Evolutionary conservation across 2,329 filamentous ascomycete species (phyloP).

Genomic region (Sarocladium strictum): DNA sequence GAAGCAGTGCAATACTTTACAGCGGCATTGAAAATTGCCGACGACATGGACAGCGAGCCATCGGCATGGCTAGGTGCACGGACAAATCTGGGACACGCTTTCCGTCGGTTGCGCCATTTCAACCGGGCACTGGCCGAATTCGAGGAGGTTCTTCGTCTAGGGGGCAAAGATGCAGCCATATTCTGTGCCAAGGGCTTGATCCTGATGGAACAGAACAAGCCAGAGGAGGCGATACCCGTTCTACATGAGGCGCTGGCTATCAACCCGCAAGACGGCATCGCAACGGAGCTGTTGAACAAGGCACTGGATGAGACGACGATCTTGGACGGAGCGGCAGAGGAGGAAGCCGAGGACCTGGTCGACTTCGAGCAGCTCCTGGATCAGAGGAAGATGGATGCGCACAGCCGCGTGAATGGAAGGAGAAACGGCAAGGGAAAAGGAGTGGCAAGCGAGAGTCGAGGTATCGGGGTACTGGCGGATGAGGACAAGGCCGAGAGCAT

Average conservation of each 20-base stretch:
- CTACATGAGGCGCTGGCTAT: conserved; percentile 81
- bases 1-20: conserved; percentile 74
- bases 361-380: conserved; percentile 49
- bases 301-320: conserved; percentile 59
- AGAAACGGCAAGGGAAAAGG: conserved; percentile 22
- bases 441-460: conserved; percentile 28
- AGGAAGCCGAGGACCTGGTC: conserved; percentile 39
- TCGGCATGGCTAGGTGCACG: conserved; percentile 77
- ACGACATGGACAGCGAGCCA: conserved; percentile 75
- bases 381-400: conserved; percentile 38
- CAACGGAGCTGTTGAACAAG: conserved; percentile 70
- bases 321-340: conserved; percentile 37
- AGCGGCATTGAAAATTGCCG: conserved; percentile 69
- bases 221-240: conserved; percentile 72
- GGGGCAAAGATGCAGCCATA: conserved; percentile 70
- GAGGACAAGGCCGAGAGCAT: conserved; percentile 32
- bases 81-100: conserved; percentile 84
- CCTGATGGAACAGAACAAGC: conserved; percentile 67
- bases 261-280: conserved; percentile 72
- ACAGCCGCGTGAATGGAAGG: conserved; percentile 27
- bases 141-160: conserved; percentile 77
- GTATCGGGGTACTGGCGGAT: conserved; percentile 26
- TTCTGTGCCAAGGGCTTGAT: conserved; percentile 82
- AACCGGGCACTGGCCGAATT: conserved; percentile 73
- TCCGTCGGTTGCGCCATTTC: conserved; percentile 64